Evolutionary conservation across 2,329 filamentous ascomycete species (phyloP).

Genomic region (Paecilomyces sp.): DNA sequence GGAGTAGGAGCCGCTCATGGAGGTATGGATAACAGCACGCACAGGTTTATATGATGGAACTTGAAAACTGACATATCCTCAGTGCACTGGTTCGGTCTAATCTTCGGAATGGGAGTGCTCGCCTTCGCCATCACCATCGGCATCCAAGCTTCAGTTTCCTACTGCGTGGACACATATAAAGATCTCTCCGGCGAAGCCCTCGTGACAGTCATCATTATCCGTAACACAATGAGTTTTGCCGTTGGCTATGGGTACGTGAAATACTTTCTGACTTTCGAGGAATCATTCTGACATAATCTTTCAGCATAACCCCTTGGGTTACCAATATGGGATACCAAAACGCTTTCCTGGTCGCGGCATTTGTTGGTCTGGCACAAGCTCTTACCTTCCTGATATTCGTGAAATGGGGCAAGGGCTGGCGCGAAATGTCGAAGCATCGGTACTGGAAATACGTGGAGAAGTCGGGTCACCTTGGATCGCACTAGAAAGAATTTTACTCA

Average conservation of each 20-base stretch:
- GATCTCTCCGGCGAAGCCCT: conserved; percentile 44
- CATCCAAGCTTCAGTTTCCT: conserved; percentile 37
- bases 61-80: not conserved
- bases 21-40: not conserved
- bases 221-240: conserved; percentile 29
- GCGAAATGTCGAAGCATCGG: conserved; percentile 1
- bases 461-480: not conserved
- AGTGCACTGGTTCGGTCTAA: conserved; percentile 44
- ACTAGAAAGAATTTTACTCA: not conserved
- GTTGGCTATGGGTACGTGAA: conserved; percentile 36
- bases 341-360: conserved; percentile 37
- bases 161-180: conserved; percentile 44
- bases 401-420: conserved; percentile 38
- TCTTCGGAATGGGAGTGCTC: conserved; percentile 44
- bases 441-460: conserved; percentile 9
- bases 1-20: conserved; percentile 44
- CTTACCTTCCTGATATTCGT: conserved; percentile 41
- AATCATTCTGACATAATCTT: not conserved
- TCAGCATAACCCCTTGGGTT: conserved; percentile 40
- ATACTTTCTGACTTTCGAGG: not conserved
- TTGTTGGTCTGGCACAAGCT: conserved; percentile 30
- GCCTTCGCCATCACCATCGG: conserved; percentile 38
- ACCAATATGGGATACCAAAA: conserved; percentile 36
- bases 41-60: not conserved
- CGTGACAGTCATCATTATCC: conserved; percentile 43